Conservation (phyloP, 257 asterid species). For the Solanum ossicruentum region DNA sequence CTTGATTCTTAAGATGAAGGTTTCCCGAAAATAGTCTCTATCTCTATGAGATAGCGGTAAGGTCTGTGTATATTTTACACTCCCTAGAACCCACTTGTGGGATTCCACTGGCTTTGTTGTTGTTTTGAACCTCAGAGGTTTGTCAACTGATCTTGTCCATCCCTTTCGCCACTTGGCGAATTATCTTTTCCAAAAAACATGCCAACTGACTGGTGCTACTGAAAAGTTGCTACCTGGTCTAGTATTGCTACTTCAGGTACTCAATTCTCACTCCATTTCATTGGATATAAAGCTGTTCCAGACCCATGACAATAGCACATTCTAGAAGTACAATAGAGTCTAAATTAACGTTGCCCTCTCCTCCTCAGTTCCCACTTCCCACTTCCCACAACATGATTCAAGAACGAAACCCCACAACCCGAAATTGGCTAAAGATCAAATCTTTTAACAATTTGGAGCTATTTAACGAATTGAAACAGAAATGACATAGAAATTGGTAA, state of each 20-base stretch:
- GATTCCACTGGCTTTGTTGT: too few relatives aligned
- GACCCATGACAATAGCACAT: not conserved
- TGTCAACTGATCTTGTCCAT: not conserved
- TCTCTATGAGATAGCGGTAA: too few relatives aligned
- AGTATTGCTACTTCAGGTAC: not conserved
- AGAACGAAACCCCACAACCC: not conserved
- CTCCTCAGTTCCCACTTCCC: not conserved
- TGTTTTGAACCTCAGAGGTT: not conserved
- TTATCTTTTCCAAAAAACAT: not conserved
- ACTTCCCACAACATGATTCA: not conserved
- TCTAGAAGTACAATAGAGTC: not conserved
- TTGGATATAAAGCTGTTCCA: not conserved
- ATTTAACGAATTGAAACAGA: not conserved
- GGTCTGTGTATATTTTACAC: too few relatives aligned
- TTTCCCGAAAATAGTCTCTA: too few relatives aligned
- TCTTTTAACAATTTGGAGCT: not conserved
- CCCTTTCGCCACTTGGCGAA: not conserved
- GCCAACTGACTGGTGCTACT: not conserved
- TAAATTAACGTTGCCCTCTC: not conserved
- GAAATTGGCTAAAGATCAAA: not conserved
- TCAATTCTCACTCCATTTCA: not conserved
- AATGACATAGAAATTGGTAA: not conserved
- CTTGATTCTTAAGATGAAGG: too few relatives aligned
- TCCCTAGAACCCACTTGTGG: too few relatives aligned
- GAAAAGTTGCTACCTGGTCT: not conserved